Evolutionary conservation across 2,329 filamentous ascomycete species (phyloP), one percentile per base, ranked within the genome.

Genomic region (Aspergillus ochraceus): DNA sequence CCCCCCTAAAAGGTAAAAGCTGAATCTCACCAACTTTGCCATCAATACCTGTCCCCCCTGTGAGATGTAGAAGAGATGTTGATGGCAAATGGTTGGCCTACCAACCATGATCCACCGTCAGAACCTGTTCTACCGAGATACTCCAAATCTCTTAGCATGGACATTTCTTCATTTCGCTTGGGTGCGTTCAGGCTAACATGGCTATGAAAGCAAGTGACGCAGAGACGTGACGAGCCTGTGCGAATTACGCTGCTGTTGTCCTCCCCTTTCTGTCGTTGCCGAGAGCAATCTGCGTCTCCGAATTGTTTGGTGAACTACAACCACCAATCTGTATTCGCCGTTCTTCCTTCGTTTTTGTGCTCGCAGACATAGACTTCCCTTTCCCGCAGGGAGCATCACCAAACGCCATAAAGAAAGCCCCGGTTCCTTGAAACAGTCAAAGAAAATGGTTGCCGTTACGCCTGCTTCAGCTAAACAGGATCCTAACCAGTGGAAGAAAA

Each of bases 241-340:
- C 61, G 54, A 63, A 60, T 66, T 62, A 64, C 70, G 65, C 65
- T 64, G 64, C 66, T 67, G 60, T 62, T 61, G 62, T 64, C 62
- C 55, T 61, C 57, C 63, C 64, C 51, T 62, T 67, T 62, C 58
- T 64, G 54, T 36, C 60, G n/a, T 26, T 49, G 30, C 36, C 55
- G 60, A 58, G 51, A 57, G 39, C 57, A 26, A 55, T n/a, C 9
- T 39, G 39, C 29, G 10, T 29, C 39, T 49, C 53, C 46, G 55
- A n/a, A 57, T 24, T 36, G 19, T 42, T 66, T 66, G 71, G 73
- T 68, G 59, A 62, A 53, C 11, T 65, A 67, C 64, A 67, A 77
- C 77, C 84, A 85, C 74, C 84, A 88, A 87, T 74, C 82, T 87
- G 87, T 87, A 90, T 87, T 90, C 87, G 66, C 86, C 86, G 78